Evolutionary conservation across 2,329 filamentous ascomycete genomes (phyloP).

Genomic region (Monascus ruber): DNA sequence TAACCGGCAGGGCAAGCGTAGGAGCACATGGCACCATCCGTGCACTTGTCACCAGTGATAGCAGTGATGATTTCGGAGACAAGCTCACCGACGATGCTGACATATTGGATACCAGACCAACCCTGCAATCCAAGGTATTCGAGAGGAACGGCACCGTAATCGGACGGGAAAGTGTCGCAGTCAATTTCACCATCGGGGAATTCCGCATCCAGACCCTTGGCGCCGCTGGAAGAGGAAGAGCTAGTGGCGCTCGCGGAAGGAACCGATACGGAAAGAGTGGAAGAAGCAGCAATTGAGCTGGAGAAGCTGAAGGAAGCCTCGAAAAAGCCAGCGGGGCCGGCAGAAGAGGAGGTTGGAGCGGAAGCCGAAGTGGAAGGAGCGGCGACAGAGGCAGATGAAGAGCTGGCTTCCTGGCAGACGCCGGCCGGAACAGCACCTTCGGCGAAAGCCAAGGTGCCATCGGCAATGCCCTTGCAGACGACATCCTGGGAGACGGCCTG

Average conservation of each 20-base stretch:
- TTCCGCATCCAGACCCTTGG: constrained; percentile 47
- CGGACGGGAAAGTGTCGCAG: constrained; percentile 64
- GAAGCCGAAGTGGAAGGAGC: constrained; percentile 23
- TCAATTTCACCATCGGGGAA: constrained; percentile 66
- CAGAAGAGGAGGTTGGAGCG: constrained; percentile 43
- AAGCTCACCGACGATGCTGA: constrained; percentile 39
- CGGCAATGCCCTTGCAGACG: constrained; percentile 25
- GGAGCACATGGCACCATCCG: constrained; percentile 63
- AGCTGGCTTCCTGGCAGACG: constrained; percentile 30
- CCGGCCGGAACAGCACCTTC: constrained; percentile 50
- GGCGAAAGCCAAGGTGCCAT: constrained; percentile 55
- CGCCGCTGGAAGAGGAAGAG: constrained; percentile 7
- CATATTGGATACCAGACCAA: constrained; percentile 68
- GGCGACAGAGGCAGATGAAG: constrained; percentile 23
- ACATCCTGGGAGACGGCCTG: constrained; percentile 41
- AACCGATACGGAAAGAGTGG: constrained; percentile 11
- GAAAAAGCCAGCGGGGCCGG: constrained; percentile 23
- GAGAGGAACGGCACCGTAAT: constrained; percentile 66
- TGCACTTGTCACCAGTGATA: constrained; percentile 50
- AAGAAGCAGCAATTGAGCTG: constrained; percentile 4
- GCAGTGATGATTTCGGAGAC: constrained; percentile 58
- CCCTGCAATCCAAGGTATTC: constrained; percentile 59
- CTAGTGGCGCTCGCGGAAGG: constrained; percentile 17
- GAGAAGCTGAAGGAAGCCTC: constrained; percentile 13
- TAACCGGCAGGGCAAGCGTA: constrained; percentile 89